These are phyloP conservation scores for Sinapis alba DNA, from an alignment of 441 rosid species.

Conservation along the genomic window DNA sequence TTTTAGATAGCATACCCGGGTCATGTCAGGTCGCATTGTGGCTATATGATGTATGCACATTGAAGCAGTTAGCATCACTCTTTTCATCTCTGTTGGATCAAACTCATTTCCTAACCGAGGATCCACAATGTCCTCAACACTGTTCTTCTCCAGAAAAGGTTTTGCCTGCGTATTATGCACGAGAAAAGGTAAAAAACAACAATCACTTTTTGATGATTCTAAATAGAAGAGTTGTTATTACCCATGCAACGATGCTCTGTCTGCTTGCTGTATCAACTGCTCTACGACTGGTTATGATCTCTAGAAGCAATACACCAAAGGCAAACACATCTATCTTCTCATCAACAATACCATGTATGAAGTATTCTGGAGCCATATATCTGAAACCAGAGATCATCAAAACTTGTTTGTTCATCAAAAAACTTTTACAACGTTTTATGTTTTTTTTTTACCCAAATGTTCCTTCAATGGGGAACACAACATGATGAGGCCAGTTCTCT, in stretches of 20 bases:
- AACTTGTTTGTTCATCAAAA: neutral
- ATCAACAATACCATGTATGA: conserved; percentile 79
- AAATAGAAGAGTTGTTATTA: conserved; percentile 24
- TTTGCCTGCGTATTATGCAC: conserved; percentile 59
- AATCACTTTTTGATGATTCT: neutral
- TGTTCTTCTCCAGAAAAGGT: conserved; percentile 59
- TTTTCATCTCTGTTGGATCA: conserved; percentile 63
- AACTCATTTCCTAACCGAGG: conserved; percentile 59
- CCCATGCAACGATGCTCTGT: conserved; percentile 85
- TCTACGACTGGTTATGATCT: conserved; percentile 85
- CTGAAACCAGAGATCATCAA: conserved; percentile 39
- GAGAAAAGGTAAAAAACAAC: neutral
- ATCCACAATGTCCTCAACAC: conserved; percentile 55
- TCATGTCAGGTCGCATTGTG: conserved; percentile 74
- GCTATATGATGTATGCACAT: conserved; percentile 75
- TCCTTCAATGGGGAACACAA: conserved; percentile 81
- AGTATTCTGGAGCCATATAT: conserved; percentile 88
- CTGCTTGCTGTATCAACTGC: conserved; percentile 70
- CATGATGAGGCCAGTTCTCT: conserved; percentile 79
- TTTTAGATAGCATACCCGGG: conserved; percentile 40
- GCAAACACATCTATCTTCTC: conserved; percentile 90
- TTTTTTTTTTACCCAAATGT: conserved; percentile 72
- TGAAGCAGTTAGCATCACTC: conserved; percentile 65
- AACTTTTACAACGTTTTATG: no score
- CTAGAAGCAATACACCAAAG: conserved; percentile 74